Evolutionary conservation across 306 rosid species (phyloP).

Genomic region (Fagus crenata): DNA sequence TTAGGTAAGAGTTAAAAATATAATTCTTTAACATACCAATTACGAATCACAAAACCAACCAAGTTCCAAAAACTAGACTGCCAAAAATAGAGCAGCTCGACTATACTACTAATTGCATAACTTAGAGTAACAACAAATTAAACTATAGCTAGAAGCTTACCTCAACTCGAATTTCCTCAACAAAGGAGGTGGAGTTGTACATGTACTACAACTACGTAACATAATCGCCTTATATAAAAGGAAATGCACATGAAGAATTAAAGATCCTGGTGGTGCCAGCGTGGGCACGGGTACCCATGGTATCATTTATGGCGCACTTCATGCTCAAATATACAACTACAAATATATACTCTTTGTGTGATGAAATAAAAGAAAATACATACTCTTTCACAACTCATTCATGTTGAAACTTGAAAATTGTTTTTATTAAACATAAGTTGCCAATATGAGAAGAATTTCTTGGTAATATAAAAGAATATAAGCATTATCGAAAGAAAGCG

Average conservation of each 20-base stretch:
- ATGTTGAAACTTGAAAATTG: background rate
- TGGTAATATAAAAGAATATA: background rate
- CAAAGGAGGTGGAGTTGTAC: background rate
- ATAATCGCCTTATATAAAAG: constrained; percentile 1
- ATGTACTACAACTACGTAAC: background rate
- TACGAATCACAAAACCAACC: background rate
- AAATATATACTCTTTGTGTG: constrained; percentile 9
- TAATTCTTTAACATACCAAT: too few relatives aligned
- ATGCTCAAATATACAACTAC: constrained; percentile 18
- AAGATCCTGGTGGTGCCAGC: constrained; percentile 9
- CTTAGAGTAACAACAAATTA: background rate
- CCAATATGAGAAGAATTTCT: background rate
- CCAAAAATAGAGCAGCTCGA: background rate
- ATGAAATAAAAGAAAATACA: background rate
- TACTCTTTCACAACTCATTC: constrained; percentile 10
- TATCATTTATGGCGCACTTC: constrained; percentile 36
- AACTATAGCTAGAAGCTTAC: background rate
- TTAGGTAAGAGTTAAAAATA: too few relatives aligned
- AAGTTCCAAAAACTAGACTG: background rate
- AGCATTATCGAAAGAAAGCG: constrained; percentile 37
- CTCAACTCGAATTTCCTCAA: background rate
- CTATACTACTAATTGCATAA: too few relatives aligned
- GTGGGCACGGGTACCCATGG: constrained; percentile 12
- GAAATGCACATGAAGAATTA: background rate
- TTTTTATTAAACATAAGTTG: background rate